Evolutionary conservation across 768 basidiomycete genomes (phyloP).

Genomic region (Leccinellum albellum): DNA sequence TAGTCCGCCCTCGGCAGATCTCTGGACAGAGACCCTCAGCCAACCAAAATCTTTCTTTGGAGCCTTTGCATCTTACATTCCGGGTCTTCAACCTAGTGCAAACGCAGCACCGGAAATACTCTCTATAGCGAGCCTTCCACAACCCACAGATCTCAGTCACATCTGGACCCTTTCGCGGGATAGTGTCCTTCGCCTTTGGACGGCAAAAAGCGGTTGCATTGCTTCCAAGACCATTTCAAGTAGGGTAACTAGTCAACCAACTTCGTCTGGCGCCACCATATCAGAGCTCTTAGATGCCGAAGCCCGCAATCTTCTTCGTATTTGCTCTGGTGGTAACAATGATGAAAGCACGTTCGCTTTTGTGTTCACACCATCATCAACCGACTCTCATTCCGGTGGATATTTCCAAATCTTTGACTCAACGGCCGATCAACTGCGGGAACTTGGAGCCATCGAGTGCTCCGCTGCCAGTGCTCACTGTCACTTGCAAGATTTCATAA

Average conservation of each 20-base stretch:
- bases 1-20: conserved; percentile 42
- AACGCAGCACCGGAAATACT: conserved; percentile 58
- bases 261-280: conserved; percentile 31
- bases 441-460: conserved; percentile 56
- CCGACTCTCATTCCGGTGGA: conserved; percentile 68
- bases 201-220: conserved; percentile 69
- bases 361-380: conserved; percentile 67
- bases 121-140: conserved; percentile 67
- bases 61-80: conserved; percentile 63
- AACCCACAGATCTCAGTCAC: conserved; percentile 70
- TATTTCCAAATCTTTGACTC: conserved; percentile 66
- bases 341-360: conserved; percentile 60
- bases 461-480: conserved; percentile 60
- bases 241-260: conserved; percentile 30
- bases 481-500: conserved; percentile 76
- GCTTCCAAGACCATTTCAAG: conserved; percentile 53
- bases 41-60: conserved; percentile 66
- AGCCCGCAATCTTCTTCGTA: conserved; percentile 60
- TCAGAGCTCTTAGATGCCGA: conserved; percentile 56
- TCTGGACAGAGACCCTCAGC: conserved; percentile 64
- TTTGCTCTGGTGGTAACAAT: conserved; percentile 47
- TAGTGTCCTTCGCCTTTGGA: conserved; percentile 82
- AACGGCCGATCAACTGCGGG: conserved; percentile 54
- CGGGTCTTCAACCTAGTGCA: conserved; percentile 44
- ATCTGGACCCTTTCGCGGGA: conserved; percentile 88